Percentiles rank a stretch among this genome's conserved stretches.
phyloP scores from a whole-genome alignment of 805 yeast species.

The Candida quercuum region DNA sequence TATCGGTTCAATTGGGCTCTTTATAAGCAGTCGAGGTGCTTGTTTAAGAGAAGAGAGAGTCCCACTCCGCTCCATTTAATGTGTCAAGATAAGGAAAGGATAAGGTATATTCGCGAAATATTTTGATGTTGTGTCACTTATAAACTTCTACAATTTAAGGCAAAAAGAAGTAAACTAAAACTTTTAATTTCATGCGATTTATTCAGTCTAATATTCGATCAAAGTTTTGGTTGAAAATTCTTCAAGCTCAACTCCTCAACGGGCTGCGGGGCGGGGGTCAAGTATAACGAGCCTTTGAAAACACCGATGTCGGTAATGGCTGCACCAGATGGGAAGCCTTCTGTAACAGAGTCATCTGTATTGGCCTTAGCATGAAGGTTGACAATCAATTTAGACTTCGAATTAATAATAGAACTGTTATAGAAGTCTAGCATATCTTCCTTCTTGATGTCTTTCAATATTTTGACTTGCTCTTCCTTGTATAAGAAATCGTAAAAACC shows the following conservation, averaged over 20 bases:
- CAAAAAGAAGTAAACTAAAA: too few relatives aligned
- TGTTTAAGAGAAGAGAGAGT: too few relatives aligned
- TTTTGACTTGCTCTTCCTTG: conserved; percentile 49
- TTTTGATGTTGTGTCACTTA: too few relatives aligned
- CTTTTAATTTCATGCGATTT: too few relatives aligned
- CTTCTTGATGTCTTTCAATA: conserved; percentile 48
- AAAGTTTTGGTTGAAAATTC: conserved; percentile 17
- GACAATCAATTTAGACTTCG: conserved; percentile 43
- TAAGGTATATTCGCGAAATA: too few relatives aligned
- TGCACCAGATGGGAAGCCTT: conserved; percentile 44
- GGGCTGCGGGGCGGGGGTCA: conserved; percentile 64
- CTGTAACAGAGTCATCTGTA: conserved; percentile 20
- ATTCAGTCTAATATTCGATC: too few relatives aligned
- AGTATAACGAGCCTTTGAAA: conserved; percentile 49
- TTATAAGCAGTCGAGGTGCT: too few relatives aligned
- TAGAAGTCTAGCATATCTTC: conserved; percentile 55
- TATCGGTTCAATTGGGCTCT: too few relatives aligned
- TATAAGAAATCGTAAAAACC: conserved; percentile 77
- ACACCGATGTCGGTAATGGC: conserved; percentile 39
- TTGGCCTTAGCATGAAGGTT: conserved; percentile 51
- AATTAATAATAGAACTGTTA: conserved; percentile 34
- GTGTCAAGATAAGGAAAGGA: too few relatives aligned
- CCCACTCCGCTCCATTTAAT: too few relatives aligned
- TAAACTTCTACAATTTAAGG: too few relatives aligned
- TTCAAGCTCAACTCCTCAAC: conserved; percentile 24